phyloP scores from a whole-genome alignment of 257 asterid species.

The Linderniella brevidens region DNA sequence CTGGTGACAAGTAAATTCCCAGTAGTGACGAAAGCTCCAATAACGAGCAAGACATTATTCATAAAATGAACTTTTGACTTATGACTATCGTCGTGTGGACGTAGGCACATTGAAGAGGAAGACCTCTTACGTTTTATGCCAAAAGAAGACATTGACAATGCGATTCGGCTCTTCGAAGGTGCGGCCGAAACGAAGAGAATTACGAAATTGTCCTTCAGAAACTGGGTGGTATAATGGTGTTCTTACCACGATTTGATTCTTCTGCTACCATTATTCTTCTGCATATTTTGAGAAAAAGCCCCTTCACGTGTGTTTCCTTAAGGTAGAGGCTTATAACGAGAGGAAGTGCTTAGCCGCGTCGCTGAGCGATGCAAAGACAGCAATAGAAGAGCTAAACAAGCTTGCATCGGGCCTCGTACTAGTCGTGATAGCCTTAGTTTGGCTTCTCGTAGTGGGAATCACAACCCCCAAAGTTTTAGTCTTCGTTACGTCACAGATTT shows the following conservation, averaged over 20 bases:
- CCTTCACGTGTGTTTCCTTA: too few relatives aligned
- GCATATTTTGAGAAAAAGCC: too few relatives aligned
- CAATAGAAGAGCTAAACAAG: constrained; percentile 39
- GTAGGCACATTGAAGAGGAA: constrained; percentile 48
- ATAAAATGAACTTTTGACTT: too few relatives aligned
- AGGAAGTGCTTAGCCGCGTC: constrained; percentile 46
- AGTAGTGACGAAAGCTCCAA: too few relatives aligned
- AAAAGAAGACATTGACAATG: constrained; percentile 48
- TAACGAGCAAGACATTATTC: too few relatives aligned
- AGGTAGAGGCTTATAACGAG: constrained; percentile 54
- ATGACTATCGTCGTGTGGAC: neutral
- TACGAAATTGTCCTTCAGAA: constrained; percentile 41
- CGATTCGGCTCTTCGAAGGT: constrained; percentile 48
- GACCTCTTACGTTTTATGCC: constrained; percentile 51
- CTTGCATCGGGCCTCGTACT: constrained; percentile 6
- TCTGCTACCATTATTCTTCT: too few relatives aligned
- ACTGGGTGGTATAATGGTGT: constrained; percentile 47
- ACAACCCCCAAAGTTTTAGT: constrained; percentile 35
- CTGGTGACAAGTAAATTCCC: too few relatives aligned
- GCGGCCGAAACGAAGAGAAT: constrained; percentile 41
- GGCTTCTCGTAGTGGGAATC: constrained; percentile 24
- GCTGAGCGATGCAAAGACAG: constrained; percentile 45
- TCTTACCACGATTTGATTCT: neutral
- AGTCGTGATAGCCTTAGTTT: constrained; percentile 30
- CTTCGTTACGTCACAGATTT: constrained; percentile 34